Evolutionary conservation across 2,329 filamentous ascomycete genomes (phyloP).

Genomic region (Ascochyta rabiei): DNA sequence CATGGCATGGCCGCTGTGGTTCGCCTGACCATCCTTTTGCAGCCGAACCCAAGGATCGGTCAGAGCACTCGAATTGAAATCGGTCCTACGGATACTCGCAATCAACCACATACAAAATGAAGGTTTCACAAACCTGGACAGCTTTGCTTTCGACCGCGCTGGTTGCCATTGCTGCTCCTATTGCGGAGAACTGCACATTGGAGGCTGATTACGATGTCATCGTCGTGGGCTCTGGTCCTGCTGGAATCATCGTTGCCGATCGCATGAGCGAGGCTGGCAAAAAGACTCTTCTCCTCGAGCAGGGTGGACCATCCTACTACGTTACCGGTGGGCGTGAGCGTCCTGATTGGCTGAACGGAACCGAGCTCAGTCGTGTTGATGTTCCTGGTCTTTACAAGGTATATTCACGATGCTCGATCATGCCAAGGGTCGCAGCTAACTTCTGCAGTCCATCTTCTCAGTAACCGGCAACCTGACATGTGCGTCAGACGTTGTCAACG

Average conservation of each 20-base stretch:
- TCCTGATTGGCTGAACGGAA: conserved; percentile 57
- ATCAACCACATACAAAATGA: conserved; percentile 10
- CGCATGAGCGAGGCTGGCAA: conserved; percentile 59
- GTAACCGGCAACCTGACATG: conserved; percentile 51
- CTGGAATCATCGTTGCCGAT: conserved; percentile 60
- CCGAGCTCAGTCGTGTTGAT: conserved; percentile 58
- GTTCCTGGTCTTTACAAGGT: conserved; percentile 58
- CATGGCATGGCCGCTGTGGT: conserved; percentile 1
- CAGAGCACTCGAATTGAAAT: neutral
- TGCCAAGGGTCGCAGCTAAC: neutral
- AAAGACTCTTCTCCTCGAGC: conserved; percentile 59
- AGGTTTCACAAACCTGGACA: conserved; percentile 16
- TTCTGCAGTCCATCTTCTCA: conserved; percentile 53
- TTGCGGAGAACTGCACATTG: neutral
- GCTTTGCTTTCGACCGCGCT: conserved; percentile 18
- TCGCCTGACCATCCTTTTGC: neutral
- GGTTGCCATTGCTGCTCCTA: conserved; percentile 11
- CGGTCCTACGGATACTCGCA: neutral
- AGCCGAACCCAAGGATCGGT: conserved; percentile 6
- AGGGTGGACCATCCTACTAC: conserved; percentile 58
- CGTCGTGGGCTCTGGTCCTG: conserved; percentile 53
- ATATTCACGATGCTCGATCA: neutral
- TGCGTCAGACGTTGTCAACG: conserved; percentile 47
- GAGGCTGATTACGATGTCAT: conserved; percentile 33
- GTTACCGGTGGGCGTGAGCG: conserved; percentile 56